Percentiles rank a stretch among this genome's conserved stretches.
Evolutionary conservation across 768 basidiomycete species (phyloP).

Genomic region (Podaxis sp.): DNA sequence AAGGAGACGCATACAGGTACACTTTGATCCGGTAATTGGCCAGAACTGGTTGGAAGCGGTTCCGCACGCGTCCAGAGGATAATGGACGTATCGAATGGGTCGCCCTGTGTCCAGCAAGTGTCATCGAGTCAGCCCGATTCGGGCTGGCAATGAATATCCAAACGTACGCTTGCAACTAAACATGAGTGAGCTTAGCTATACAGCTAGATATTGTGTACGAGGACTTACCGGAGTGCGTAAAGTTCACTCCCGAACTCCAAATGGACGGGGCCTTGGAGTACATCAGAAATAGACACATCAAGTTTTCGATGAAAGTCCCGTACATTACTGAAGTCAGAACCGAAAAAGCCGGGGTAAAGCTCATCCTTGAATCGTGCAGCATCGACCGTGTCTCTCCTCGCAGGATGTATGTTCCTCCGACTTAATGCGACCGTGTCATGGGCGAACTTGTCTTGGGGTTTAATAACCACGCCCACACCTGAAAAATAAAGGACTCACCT

Average conservation of each 20-base stretch:
- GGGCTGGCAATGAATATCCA: too few relatives aligned
- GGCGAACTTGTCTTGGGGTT: slow-evolving; percentile 30
- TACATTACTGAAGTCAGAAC: slow-evolving; percentile 49
- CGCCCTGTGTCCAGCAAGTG: slow-evolving; percentile 37
- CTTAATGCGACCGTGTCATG: slow-evolving; percentile 37
- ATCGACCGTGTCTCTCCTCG: slow-evolving; percentile 33
- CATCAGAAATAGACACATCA: not conserved
- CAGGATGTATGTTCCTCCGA: slow-evolving; percentile 31
- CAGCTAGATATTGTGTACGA: not conserved
- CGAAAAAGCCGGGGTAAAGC: slow-evolving; percentile 52
- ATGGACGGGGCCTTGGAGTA: slow-evolving; percentile 30
- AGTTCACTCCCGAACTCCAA: slow-evolving; percentile 51
- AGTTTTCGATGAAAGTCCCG: not conserved
- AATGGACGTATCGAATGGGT: slow-evolving; percentile 53
- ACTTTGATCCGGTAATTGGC: slow-evolving; percentile 43
- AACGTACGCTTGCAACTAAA: slow-evolving; percentile 48
- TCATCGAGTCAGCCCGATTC: not conserved
- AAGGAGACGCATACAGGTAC: slow-evolving; percentile 52
- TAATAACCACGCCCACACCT: not conserved
- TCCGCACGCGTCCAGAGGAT: slow-evolving; percentile 59
- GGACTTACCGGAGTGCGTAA: slow-evolving; percentile 43
- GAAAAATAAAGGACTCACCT: slow-evolving; percentile 24
- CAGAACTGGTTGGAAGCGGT: slow-evolving; percentile 28
- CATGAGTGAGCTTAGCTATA: not conserved
- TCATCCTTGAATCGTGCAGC: slow-evolving; percentile 42